Evolutionary conservation across 345 rosid genomes (phyloP), one percentile per base, ranked within the genome.

Genomic region (Syzygium grande): DNA sequence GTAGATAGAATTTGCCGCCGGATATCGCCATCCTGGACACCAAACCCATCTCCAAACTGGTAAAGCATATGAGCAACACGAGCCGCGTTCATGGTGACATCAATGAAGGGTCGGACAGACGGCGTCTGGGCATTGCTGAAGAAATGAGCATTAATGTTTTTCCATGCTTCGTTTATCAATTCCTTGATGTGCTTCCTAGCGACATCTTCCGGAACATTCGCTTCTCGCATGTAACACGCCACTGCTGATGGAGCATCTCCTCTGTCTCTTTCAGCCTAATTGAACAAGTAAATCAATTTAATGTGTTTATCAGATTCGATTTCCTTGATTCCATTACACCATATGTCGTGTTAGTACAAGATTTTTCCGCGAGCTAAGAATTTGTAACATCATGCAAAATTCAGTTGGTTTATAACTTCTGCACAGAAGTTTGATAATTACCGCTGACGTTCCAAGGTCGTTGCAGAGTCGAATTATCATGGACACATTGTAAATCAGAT

Each of bases 231-330:
- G 65, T 61, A 86, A 65, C 95, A 93, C 30, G 88, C 16, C 41
- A 94, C 84, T 2, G 94, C 90, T 17, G 94, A 92, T 23, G 95
- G 90, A 12, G 90, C 93, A 86, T 93, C 94, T 29, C 94, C 95
- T 87, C 94, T 92, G 86, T 94, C 94, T 78, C 78, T 88, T 77
- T 94, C 95, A 3, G 90, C 94, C 95, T 93, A 90, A 59, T 55
- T 7, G 0, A 56, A 51, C 15, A 38, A 25, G 73, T 30, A 22
- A 52, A n/a, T 17, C 10, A 19, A 29, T 86, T n/a, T 41, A 29
- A 30, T 17, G 21, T 21, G 13, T 41, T 16, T 17, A 34, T 34
- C 43, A 68, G 23, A 34, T 17, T 68, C 23, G 0, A 68, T 68
- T 12, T 34, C 22, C 80, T 34, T 1, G 6, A 19, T 34, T 34